Evolutionary conservation across 345 rosid species (phyloP).

Genomic region (Isatis tinctoria): DNA sequence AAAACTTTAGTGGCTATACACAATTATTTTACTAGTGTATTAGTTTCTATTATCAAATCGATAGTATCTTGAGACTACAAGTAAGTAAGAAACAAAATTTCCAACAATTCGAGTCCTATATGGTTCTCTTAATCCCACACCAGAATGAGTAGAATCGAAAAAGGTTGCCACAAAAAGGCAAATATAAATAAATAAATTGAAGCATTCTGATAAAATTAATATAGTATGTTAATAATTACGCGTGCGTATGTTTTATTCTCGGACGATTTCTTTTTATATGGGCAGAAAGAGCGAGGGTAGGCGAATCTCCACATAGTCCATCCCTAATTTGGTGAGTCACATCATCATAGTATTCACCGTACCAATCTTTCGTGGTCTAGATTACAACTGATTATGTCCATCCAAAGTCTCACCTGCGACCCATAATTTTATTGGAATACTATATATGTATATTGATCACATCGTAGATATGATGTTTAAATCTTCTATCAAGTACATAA

Average conservation of each 20-base stretch:
- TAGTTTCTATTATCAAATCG: not conserved
- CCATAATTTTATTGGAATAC: not conserved
- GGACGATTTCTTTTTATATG: not conserved
- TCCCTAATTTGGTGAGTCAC: not conserved
- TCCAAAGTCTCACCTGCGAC: not conserved
- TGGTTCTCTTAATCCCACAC: not conserved
- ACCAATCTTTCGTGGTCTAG: slow-evolving; percentile 2
- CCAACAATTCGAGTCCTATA: not conserved
- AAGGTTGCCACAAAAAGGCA: not conserved
- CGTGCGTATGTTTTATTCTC: slow-evolving; percentile 6
- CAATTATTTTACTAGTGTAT: too few species aligned
- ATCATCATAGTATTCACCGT: not conserved
- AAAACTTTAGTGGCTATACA: too few species aligned
- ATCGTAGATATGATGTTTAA: not conserved
- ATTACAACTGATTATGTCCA: not conserved
- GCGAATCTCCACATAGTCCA: slow-evolving; percentile 23
- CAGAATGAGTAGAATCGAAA: not conserved
- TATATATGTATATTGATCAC: too few species aligned
- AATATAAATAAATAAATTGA: not conserved
- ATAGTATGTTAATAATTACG: slow-evolving; percentile 8
- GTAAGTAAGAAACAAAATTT: not conserved
- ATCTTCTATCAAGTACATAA: not conserved
- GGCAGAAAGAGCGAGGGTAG: slow-evolving; percentile 5
- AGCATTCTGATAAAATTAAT: not conserved
- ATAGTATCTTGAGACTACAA: not conserved